These are phyloP conservation scores for Diaporthe ampelina DNA, from an alignment of 2,329 filamentous ascomycete genomes.

Conservation along the genomic window DNA sequence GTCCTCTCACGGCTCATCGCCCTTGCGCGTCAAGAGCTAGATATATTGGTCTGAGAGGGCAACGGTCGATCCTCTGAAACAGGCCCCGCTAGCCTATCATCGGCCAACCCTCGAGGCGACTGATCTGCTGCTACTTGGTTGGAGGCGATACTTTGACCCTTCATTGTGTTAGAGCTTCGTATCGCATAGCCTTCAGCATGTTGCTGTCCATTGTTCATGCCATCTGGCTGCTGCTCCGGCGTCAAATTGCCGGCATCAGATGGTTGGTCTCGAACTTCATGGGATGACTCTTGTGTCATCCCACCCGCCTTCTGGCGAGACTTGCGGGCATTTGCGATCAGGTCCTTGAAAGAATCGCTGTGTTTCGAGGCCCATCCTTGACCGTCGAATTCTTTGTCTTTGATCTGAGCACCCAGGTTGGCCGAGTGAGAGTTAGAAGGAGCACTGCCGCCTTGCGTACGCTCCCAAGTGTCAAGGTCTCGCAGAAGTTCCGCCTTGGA, in stretches of 20 bases:
- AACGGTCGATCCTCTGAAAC: constrained; percentile 5
- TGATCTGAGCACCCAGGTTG: constrained; percentile 68
- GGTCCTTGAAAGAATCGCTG: constrained; percentile 79
- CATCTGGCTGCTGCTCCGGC: background rate
- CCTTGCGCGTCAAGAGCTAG: constrained; percentile 15
- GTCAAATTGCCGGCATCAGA: background rate
- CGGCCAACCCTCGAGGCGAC: background rate
- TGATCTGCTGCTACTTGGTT: constrained; percentile 5
- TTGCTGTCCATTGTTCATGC: background rate
- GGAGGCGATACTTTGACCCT: constrained; percentile 4
- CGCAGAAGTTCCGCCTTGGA: constrained; percentile 78
- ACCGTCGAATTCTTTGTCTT: constrained; percentile 90
- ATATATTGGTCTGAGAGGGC: background rate
- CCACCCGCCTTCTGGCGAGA: constrained; percentile 50
- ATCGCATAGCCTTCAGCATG: background rate
- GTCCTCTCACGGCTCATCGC: background rate
- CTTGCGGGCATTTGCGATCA: constrained; percentile 82
- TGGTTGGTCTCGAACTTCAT: background rate
- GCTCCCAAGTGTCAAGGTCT: constrained; percentile 90
- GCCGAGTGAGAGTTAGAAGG: constrained; percentile 54
- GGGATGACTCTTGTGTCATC: constrained; percentile 1
- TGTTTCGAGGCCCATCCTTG: constrained; percentile 81
- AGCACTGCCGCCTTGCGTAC: constrained; percentile 78
- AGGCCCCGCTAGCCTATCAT: background rate
- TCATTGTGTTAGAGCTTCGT: constrained; percentile 1